These are phyloP conservation scores for Aciculosporium take DNA, from an alignment of 2,329 filamentous ascomycete genomes.

Conservation along the genomic window DNA sequence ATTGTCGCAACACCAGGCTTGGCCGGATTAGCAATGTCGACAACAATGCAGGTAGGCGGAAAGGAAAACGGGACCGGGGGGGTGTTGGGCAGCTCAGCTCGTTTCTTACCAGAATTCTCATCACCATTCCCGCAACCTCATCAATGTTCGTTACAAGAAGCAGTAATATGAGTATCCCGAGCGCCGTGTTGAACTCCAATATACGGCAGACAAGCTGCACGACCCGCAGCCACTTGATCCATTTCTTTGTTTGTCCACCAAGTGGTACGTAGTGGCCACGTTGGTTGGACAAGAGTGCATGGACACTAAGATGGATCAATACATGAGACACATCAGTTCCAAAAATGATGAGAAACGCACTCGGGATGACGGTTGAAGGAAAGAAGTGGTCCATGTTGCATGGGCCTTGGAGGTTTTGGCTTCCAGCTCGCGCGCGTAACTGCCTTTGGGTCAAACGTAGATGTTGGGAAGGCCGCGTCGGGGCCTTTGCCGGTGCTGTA, in stretches of 20 bases:
- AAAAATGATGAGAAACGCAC: constrained; percentile 31
- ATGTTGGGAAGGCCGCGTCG: constrained; percentile 38
- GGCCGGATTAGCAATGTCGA: neutral
- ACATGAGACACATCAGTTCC: neutral
- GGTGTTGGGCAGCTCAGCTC: neutral
- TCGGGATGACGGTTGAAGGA: constrained; percentile 80
- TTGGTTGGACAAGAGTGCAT: constrained; percentile 49
- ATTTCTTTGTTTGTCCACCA: constrained; percentile 53
- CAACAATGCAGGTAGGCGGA: neutral
- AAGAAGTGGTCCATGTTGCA: constrained; percentile 61
- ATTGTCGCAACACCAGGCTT: constrained; percentile 64
- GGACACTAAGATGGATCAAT: constrained; percentile 23
- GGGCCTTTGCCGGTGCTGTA: constrained; percentile 44
- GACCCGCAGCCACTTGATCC: constrained; percentile 54
- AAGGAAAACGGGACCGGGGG: neutral
- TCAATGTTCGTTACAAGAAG: constrained; percentile 61
- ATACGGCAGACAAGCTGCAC: constrained; percentile 55
- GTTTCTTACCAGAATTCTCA: constrained; percentile 56
- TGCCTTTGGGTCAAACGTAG: constrained; percentile 72
- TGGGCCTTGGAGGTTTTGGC: constrained; percentile 45
- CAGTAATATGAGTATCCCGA: constrained; percentile 59
- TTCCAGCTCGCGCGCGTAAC: constrained; percentile 56
- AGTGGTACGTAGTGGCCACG: constrained; percentile 51
- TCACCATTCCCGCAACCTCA: constrained; percentile 55
- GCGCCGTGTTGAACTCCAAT: constrained; percentile 51